Base-by-base conservation (phyloP, 1,284 basidiomycete genomes). In the Apiotrichum gracile region DNA sequence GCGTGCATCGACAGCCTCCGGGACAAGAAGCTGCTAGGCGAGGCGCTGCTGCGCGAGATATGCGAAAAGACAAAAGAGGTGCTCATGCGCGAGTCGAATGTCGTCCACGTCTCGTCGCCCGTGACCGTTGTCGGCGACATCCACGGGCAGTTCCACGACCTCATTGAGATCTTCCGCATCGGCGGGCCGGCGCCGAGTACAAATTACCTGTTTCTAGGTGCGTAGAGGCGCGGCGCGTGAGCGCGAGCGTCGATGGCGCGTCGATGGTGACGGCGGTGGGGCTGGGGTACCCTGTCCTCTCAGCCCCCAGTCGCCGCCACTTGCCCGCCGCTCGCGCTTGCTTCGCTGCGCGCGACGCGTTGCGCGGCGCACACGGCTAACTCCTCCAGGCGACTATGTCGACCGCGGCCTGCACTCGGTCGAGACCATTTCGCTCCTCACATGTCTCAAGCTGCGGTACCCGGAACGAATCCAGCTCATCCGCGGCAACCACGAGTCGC, bases 111-210 rank as follows among this genome's bases (percentile, higher is more conserved):
- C 64, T 87, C 85, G 58, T 88, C 93, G 1, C 96, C 96, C n/a
- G 92, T 99, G 41, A 98, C 96, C 1, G 96, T 99, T 27, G 94
- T 98, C 27, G 96, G 96, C 51, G 96, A 99, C 73, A 98, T 99
- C 51, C 94, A 99, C 75, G 94, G 70, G 17, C 94, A 99, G 82
- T 99, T 98, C 77, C 96, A 98, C 79, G 96, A 99, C 79, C 82
- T 98, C 64, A 88, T 98, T 71, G 94, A 98, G 77, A 97, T 98
- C 72, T 98, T 98, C 69, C 83, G 93, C 47, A 98, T 98, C 81
- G 94, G 96, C 45, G 94, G 94, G 35, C 91, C 91, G 66, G 90
- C 91, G 3, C 94, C 94, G 3, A 82, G 93, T 68, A 98, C 94
- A 31, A 98, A 98, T 74, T 98, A 98, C 76, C 83, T 98, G 60